Evolutionary conservation across 805 yeast species (phyloP), one percentile per base, ranked within the genome.

Genomic region (Nakazawaea holstii): DNA sequence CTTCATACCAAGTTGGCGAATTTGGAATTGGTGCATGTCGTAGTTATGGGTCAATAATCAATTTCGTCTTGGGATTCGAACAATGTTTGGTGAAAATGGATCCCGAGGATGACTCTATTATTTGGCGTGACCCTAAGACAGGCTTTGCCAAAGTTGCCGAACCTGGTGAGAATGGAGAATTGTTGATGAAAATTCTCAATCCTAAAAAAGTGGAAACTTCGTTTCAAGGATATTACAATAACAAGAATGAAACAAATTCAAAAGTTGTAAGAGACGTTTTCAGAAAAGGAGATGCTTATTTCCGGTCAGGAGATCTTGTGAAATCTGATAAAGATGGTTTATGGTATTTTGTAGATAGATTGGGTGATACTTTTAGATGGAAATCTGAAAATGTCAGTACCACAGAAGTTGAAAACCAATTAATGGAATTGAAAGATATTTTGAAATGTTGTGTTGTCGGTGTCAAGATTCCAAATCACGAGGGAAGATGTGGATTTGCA

Each of bases 311-410:
- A 38, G 98, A 91, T 62, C 72, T 91, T 54, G 70, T 92, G 59
- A 79, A 70, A 55, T 67, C 73, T 60, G 96, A 89, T 62, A 71
- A 70, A 28, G 75, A 82, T 53, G 86, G 88, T 0, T 67, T 83
- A 53, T 74, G 85, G 61, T 88, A 84, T 65, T 91, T 91, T 64
- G 88, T 90, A 39, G 98, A 91, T 69, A 73, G 98, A 59, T 67
- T 92, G 59, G 98, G 98, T 37, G 98, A 91, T 60, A 92, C 97
- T 0, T 91, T 87, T 70, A 75, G 98, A 56, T 91, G 98, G 98
- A 92, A 89, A 68, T 85, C 95, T 2, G 98, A 91, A 67, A 91
- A 91, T 63, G 97, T 92, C 9, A 82, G 94, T 14, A 90, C 97
- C 11, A 83, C 91, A 31, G 97, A 91, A 67, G 97, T 91, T 35